Evolutionary conservation across 169 alveolate genomes (phyloP).

Genomic region (Eimeria maxima): DNA sequence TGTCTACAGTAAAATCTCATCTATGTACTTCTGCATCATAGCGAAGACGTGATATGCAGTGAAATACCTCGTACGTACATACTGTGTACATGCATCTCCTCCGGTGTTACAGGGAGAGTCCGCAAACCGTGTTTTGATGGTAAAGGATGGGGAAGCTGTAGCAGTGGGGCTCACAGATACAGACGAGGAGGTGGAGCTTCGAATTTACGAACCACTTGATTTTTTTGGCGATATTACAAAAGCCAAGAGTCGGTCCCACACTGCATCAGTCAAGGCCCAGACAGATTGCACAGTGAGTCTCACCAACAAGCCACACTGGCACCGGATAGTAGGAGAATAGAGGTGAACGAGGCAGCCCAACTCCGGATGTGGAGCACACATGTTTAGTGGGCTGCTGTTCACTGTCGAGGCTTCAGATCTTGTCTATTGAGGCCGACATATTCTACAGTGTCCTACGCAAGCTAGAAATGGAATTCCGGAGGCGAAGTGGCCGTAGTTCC

Average conservation of each 20-base stretch:
- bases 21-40: background rate
- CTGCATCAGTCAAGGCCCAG: slow-evolving; percentile 82
- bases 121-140: slow-evolving; percentile 69
- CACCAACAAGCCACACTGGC: background rate
- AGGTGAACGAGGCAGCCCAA: background rate
- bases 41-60: background rate
- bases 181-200: slow-evolving; percentile 72
- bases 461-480: slow-evolving; percentile 64
- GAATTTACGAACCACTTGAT: slow-evolving; percentile 72
- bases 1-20: background rate
- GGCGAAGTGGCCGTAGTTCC: slow-evolving; percentile 68
- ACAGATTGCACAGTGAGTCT: slow-evolving; percentile 79
- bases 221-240: slow-evolving; percentile 82
- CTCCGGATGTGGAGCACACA: background rate
- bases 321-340: background rate
- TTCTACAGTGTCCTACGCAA: slow-evolving; percentile 60
- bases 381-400: background rate
- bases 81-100: background rate
- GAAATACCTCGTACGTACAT: background rate
- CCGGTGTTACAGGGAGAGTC: slow-evolving; percentile 8
- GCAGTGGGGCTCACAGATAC: slow-evolving; percentile 64
- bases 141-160: slow-evolving; percentile 83
- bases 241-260: slow-evolving; percentile 65
- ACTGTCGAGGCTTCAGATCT: slow-evolving; percentile 25
- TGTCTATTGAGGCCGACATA: slow-evolving; percentile 47